A percentile compares a stretch with the other conserved stretches of the same genome.
phyloP scores from a whole-genome alignment of 257 asterid genomes.

The Solanum chaucha region DNA sequence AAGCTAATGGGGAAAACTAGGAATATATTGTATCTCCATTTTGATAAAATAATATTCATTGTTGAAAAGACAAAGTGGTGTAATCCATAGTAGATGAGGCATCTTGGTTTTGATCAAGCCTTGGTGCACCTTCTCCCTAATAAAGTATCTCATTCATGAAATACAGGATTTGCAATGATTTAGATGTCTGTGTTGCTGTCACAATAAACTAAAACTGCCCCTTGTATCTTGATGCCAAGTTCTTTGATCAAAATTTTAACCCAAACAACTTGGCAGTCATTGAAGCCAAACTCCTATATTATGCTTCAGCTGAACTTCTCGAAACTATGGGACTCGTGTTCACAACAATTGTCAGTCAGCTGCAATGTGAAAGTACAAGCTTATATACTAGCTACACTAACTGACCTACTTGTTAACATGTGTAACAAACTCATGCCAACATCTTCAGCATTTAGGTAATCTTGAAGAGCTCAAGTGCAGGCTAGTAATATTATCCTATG shows the following conservation, averaged over 20 bases:
- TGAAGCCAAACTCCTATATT: not conserved
- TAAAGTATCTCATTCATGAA: not conserved
- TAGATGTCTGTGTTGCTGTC: not conserved
- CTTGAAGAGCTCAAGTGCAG: not conserved
- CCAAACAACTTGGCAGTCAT: not conserved
- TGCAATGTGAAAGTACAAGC: too few relatives aligned
- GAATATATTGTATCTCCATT: not conserved
- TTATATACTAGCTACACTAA: not conserved
- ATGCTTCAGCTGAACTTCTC: not conserved
- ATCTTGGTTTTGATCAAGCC: not conserved
- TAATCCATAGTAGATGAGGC: not conserved
- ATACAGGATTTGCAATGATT: not conserved
- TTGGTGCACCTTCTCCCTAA: not conserved
- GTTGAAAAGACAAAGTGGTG: not conserved
- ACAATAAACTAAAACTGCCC: not conserved
- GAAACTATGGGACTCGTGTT: not conserved
- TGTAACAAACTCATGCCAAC: not conserved
- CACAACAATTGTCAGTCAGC: not conserved
- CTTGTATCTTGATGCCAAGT: not conserved
- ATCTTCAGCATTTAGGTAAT: not conserved
- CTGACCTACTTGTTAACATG: not conserved
- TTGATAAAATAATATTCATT: not conserved
- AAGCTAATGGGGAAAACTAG: not conserved
- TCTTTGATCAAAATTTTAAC: not conserved
- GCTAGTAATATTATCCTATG: not conserved